Evolutionary conservation across 2,329 filamentous ascomycete genomes (phyloP), one percentile per base, ranked within the genome.

Genomic region (Colletotrichum liriopes): DNA sequence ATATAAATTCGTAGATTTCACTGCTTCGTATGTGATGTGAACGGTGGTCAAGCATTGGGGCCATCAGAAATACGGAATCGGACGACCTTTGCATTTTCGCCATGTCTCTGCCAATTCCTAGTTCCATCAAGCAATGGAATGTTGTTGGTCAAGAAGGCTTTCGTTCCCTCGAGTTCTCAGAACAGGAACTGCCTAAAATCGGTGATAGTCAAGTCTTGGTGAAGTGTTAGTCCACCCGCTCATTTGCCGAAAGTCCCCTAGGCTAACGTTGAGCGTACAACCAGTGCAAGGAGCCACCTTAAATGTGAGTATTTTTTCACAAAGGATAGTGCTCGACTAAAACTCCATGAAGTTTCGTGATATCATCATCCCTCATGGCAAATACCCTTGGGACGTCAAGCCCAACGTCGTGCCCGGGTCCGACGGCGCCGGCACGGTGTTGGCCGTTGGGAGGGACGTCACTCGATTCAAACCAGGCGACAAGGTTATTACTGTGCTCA

Each of bases 381-480:
- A 70, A 37, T 79, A 77, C 59, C 79, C 78, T 2, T 78, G 76
- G 72, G 39, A 73, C 20, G 43, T 76, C n/a, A 76, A 74, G 11
- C 41, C 71, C 0, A 67, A 74, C 54, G 76, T 80, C 7, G 60
- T 80, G 23, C 77, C 79, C 1, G 81, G 76, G 43, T 89, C 86
- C 29, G 88, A 90, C 71, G 87, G 87, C 16, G 85, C 88, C 14
- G 88, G 87, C 47, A 81, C 80, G 2, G 86, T 90, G 47, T 81
- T 86, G 60, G 82, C 82, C 5, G 81, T 87, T 23, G 87, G 87
- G 49, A 79, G 81, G 54, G 77, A 82, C 23, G 87, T 89, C 9
- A 85, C 81, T 20, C 83, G 84, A 39, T 89, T 89, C 81, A 81
- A 84, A 75, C 78, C 77, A 65, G 88, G 83, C 39, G 87, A 89